These are phyloP conservation scores for Elsinoe australis DNA, from an alignment of 2,329 filamentous ascomycete species.

Conservation along the genomic window DNA sequence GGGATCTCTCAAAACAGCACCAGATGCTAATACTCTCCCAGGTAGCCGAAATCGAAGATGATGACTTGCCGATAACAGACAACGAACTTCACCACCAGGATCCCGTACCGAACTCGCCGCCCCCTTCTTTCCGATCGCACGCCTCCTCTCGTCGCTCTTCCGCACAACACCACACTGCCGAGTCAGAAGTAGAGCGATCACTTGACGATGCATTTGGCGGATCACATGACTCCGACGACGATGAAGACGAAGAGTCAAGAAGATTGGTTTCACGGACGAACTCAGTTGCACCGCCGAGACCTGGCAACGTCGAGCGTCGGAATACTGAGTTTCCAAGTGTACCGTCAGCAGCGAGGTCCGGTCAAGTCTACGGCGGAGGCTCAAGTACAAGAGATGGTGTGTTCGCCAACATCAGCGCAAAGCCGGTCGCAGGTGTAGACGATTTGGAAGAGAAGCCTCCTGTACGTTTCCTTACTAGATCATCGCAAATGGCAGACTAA, in stretches of 20 bases:
- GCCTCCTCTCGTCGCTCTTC: constrained; percentile 59
- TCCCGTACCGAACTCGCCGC: constrained; percentile 42
- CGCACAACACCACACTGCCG: constrained; percentile 43
- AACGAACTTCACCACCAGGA: constrained; percentile 24
- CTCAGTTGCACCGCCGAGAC: constrained; percentile 22
- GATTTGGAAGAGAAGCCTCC: constrained; percentile 80
- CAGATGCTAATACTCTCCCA: constrained; percentile 21
- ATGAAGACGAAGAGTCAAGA: constrained; percentile 65
- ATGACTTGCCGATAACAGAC: constrained; percentile 30
- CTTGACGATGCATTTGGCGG: constrained; percentile 84
- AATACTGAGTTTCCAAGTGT: constrained; percentile 43
- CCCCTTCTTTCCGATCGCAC: constrained; percentile 81
- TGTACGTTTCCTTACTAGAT: constrained; percentile 48
- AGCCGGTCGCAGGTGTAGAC: constrained; percentile 73
- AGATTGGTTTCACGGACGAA: constrained; percentile 45
- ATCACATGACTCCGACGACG: constrained; percentile 58
- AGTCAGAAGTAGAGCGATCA: constrained; percentile 61
- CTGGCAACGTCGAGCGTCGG: constrained; percentile 38
- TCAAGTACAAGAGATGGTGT: constrained; percentile 79
- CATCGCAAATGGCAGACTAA: constrained; percentile 30
- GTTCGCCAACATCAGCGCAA: constrained; percentile 88
- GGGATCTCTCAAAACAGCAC: constrained; percentile 17
- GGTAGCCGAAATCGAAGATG: constrained; percentile 40
- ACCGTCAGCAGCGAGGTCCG: constrained; percentile 29
- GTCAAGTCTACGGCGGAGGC: constrained; percentile 60